Conservation (phyloP, 2,329 filamentous ascomycete species). For the Claviceps quebecensis region DNA sequence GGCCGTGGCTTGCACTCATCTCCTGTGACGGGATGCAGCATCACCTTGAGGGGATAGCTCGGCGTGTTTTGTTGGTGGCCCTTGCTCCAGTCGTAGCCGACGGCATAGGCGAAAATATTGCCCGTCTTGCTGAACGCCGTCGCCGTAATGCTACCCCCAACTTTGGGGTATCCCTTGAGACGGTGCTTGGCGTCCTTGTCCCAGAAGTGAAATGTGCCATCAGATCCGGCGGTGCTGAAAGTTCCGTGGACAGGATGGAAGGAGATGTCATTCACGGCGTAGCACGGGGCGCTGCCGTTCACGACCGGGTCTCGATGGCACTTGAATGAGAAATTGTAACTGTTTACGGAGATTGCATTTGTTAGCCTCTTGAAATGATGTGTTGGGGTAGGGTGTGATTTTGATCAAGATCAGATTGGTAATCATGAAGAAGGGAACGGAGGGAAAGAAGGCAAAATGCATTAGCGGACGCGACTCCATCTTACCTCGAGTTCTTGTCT, state of each 20-base stretch:
- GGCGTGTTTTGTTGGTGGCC: constrained; percentile 76
- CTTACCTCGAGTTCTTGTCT: constrained; percentile 71
- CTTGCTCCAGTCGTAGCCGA: constrained; percentile 98
- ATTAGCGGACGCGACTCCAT: not conserved
- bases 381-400: no score
- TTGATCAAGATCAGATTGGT: no score
- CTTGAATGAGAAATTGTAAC: constrained; percentile 97
- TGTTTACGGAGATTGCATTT: constrained; percentile 14
- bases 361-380: not conserved
- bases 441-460: no score
- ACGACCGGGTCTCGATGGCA: constrained; percentile 78
- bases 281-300: constrained; percentile 67
- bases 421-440: no score
- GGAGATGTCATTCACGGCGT: constrained; percentile 91
- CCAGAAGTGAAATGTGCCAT: constrained; percentile 96
- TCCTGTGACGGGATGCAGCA: constrained; percentile 60
- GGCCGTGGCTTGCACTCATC: constrained; percentile 51
- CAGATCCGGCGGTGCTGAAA: constrained; percentile 91
- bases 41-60: constrained; percentile 63
- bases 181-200: constrained; percentile 85
- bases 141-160: constrained; percentile 75
- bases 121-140: constrained; percentile 87
- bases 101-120: constrained; percentile 72
- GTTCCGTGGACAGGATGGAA: constrained; percentile 96
- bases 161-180: constrained; percentile 74